Conservation (phyloP, 2,329 filamentous ascomycete species). For the Ophiostoma australiae region DNA sequence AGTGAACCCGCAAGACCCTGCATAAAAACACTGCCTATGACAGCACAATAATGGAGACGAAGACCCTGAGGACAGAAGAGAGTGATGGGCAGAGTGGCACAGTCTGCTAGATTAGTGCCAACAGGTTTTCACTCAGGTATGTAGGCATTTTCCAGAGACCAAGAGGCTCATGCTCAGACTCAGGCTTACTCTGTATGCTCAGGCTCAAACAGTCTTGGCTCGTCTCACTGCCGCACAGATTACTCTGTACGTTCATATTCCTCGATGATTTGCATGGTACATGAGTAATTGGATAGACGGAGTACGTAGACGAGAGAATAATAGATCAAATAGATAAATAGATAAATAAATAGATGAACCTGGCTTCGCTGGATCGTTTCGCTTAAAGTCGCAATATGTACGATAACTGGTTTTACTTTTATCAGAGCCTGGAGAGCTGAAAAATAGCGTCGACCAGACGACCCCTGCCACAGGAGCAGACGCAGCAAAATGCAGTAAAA, state of each 20-base stretch:
- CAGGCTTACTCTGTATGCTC: no score
- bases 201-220: neutral
- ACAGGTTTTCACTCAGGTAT: neutral
- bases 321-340: no score
- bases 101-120: neutral
- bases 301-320: no score
- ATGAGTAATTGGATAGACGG: no score
- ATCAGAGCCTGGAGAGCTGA: conserved; percentile 19
- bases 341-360: no score
- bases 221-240: neutral
- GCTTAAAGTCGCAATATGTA: neutral
- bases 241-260: neutral
- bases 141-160: neutral
- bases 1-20: conserved; percentile 3
- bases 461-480: neutral
- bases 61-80: neutral
- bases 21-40: neutral
- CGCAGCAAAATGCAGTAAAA: neutral
- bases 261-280: no score
- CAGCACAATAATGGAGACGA: neutral
- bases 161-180: neutral
- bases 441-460: conserved; percentile 15
- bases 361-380: neutral
- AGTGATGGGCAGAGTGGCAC: neutral
- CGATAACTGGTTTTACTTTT: neutral